These are phyloP conservation scores for Astrothelium macrocarpum DNA, from an alignment of 495 filamentous ascomycete genomes.

Conservation along the genomic window DNA sequence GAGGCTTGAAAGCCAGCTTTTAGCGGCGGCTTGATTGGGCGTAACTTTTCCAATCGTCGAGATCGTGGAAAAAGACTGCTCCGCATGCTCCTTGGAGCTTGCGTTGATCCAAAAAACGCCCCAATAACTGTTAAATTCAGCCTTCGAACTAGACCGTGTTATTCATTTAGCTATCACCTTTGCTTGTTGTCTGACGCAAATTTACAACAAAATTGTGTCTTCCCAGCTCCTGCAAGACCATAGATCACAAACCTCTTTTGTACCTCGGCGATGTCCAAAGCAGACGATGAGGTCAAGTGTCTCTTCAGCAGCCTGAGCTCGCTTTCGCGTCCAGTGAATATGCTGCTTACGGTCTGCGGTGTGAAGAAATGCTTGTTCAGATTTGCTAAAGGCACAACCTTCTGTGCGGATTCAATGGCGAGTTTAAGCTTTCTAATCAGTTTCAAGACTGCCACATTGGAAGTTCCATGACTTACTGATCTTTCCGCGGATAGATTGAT, in stretches of 20 bases:
- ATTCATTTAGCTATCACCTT: slow-evolving; percentile 7
- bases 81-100: slow-evolving; percentile 25
- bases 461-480: background rate
- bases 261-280: background rate
- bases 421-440: background rate
- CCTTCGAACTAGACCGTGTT: background rate
- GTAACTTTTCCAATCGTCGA: slow-evolving; percentile 24
- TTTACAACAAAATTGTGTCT: slow-evolving; percentile 34
- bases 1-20: slow-evolving; percentile 29
- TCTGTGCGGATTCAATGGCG: slow-evolving; percentile 1
- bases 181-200: slow-evolving; percentile 28
- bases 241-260: slow-evolving; percentile 21
- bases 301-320: background rate
- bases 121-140: slow-evolving; percentile 21
- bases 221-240: slow-evolving; percentile 30
- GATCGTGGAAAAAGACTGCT: slow-evolving; percentile 27
- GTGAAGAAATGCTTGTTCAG: slow-evolving; percentile 4
- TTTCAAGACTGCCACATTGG: background rate
- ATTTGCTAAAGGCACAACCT: background rate
- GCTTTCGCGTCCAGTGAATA: slow-evolving; percentile 1
- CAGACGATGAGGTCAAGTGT: background rate
- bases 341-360: slow-evolving; percentile 4
- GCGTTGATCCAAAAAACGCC: slow-evolving; percentile 40
- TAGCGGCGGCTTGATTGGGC: slow-evolving; percentile 22
- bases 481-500: slow-evolving; percentile 3